A percentile compares a stretch with the other conserved stretches of the same genome.
Conservation (phyloP, 2,329 filamentous ascomycete species). For the Xylaria sp. region DNA sequence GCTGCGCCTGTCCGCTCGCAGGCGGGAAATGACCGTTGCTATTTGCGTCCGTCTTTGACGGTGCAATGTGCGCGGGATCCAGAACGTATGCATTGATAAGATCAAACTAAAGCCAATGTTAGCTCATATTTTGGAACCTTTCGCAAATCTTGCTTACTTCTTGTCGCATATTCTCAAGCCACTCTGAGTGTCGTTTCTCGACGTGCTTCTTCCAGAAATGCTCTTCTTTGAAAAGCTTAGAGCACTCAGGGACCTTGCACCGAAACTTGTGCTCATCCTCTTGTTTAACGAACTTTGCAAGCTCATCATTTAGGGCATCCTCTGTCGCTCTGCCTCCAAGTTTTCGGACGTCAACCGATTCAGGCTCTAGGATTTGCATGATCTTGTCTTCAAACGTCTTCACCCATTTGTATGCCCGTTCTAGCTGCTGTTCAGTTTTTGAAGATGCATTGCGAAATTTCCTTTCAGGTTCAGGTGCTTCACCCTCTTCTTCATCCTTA, state of each 20-base stretch:
- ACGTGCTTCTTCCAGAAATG: conserved; percentile 98
- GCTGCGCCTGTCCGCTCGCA: conserved; percentile 76
- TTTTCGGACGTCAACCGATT: conserved; percentile 87
- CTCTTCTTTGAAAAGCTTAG: conserved; percentile 96
- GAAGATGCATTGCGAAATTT: conserved; percentile 75
- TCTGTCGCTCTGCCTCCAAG: conserved; percentile 88
- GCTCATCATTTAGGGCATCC: conserved; percentile 86
- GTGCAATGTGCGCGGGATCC: conserved; percentile 93
- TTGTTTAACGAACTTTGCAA: conserved; percentile 90
- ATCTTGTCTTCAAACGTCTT: conserved; percentile 98
- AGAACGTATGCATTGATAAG: conserved; percentile 95
- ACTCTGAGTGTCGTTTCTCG: conserved; percentile 93
- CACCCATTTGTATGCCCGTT: conserved; percentile 98
- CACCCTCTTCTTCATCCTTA: conserved; percentile 71
- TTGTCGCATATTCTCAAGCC: conserved; percentile 80
- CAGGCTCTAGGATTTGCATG: conserved; percentile 89
- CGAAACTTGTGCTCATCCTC: conserved; percentile 97
- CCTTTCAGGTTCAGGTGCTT: conserved; percentile 74
- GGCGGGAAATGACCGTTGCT: conserved; percentile 96
- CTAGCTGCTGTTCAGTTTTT: conserved; percentile 90
- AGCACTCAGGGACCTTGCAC: conserved; percentile 95
- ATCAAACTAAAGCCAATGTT: conserved; percentile 70
- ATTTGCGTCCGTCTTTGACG: conserved; percentile 91
- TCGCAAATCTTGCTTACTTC: conserved; percentile 72
- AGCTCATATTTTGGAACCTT: conserved; percentile 44